Base-by-base conservation (phyloP, 768 basidiomycete genomes). In the Rhodotorula paludigena region DNA sequence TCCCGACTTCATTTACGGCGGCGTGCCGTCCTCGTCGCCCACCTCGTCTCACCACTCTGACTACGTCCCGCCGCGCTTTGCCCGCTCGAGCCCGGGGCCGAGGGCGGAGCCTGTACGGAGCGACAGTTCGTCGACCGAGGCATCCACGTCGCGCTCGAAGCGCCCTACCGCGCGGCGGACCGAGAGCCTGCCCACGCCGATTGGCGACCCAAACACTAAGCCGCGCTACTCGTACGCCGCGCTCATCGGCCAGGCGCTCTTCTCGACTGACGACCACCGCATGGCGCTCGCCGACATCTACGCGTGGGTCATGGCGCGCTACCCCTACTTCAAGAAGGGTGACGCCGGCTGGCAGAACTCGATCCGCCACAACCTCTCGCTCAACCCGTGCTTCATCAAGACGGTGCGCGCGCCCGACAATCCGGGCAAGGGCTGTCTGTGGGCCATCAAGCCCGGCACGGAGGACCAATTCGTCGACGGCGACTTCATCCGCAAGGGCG, bases 291-390 rank as follows among this genome's bases (percentile, higher is more conserved):
- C 93, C 77, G 92, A 98, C 77, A 96, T 99, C 71, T 98, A 98
- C 76, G 87, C 90, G 76, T 99, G 85, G 84, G 93, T 99, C 75
- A 90, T 90, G 53, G 89, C 88, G 48, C 89, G 90, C 15, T 93
- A 92, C 79, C 93, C 96, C 12, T 86, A 87, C 76, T 99, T 90
- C 80, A 90, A 91, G 78, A 87, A 89, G 64, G 88, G 88, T 30
- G 92, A 97, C 74, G 85, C 88, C 7, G 94, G 92, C 11, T 98
- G 94, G 94, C 92, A 93, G 86, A 96, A 96, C 78, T 93, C 91
- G 62, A 91, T 98, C 66, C 85, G 94, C n/a, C 93, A 98, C 78
- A 92, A 93, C 55, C 83, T 98, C 33, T 92, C 89, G 71, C 90
- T 92, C 6, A 94, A 93, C 51, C 85, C 88, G 44, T 88, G 88